Conservation (phyloP, 805 yeast species). For the Candida multigemmis region DNA sequence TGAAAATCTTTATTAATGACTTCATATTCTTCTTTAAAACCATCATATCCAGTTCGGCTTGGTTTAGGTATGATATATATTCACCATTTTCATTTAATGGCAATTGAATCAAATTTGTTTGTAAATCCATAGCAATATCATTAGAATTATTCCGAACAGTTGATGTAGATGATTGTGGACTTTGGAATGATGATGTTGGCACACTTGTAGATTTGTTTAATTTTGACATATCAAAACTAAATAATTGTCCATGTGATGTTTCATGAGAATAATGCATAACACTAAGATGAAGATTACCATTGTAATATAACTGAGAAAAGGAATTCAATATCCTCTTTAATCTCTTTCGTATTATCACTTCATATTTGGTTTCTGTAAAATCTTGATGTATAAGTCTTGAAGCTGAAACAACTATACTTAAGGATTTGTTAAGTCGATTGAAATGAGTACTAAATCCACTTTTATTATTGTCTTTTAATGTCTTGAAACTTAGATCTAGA, state of each 20-base stretch:
- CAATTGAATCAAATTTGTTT: constrained; percentile 1
- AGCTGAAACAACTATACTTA: constrained; percentile 44
- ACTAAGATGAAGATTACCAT: constrained; percentile 52
- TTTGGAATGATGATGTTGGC: constrained; percentile 4
- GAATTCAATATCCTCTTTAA: constrained; percentile 45
- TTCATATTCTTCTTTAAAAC: constrained; percentile 22
- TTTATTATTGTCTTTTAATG: constrained; percentile 42
- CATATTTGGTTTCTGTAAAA: constrained; percentile 36
- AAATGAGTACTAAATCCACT: constrained; percentile 46
- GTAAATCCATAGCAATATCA: constrained; percentile 4
- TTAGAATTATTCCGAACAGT: constrained; percentile 6
- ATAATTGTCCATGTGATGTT: constrained; percentile 15
- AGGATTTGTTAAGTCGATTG: constrained; percentile 42
- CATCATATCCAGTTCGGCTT: constrained; percentile 30
- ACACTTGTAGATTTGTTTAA: constrained; percentile 12
- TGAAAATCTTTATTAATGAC: constrained; percentile 17
- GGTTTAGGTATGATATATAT: constrained; percentile 20
- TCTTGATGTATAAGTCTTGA: constrained; percentile 47
- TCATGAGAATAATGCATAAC: constrained; percentile 24
- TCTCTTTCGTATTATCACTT: constrained; percentile 37
- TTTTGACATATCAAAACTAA: constrained; percentile 19
- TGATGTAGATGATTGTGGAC: constrained; percentile 10
- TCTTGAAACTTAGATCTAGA: constrained; percentile 39
- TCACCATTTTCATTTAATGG: constrained; percentile 3
- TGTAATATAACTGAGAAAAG: constrained; percentile 55